Percentiles rank a stretch among this genome's conserved stretches.
Evolutionary conservation across 192 early-diverging fungal genomes (phyloP).

Genomic region (Neocallimastix lanati): DNA sequence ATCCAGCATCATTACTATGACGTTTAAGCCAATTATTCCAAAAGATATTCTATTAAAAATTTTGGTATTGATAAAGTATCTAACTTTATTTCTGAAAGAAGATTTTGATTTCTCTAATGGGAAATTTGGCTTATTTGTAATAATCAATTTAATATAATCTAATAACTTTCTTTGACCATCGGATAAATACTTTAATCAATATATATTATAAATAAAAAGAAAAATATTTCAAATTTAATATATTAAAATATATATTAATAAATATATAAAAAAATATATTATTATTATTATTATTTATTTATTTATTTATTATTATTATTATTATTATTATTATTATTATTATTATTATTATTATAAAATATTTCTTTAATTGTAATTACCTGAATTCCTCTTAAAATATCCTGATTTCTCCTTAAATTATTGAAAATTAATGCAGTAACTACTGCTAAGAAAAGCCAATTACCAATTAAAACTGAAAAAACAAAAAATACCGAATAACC

Average conservation of each 20-base stretch:
- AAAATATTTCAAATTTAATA: no score
- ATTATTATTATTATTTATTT: no score
- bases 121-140: neutral
- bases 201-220: no score
- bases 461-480: neutral
- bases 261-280: no score
- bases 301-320: no score
- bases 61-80: neutral
- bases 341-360: no score
- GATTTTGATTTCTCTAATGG: neutral
- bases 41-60: neutral
- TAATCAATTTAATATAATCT: neutral
- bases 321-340: no score
- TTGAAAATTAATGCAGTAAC: neutral
- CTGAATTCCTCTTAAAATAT: neutral
- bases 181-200: neutral
- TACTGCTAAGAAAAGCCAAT: neutral
- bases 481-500: neutral
- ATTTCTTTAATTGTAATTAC: neutral
- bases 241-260: no score
- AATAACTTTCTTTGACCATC: neutral
- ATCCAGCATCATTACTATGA: neutral
- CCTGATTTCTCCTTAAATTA: neutral
- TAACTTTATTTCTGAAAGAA: neutral
- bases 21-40: neutral